Evolutionary conservation across 2,329 filamentous ascomycete species (phyloP).

Genomic region (Ophiosphaerella herpotricha): DNA sequence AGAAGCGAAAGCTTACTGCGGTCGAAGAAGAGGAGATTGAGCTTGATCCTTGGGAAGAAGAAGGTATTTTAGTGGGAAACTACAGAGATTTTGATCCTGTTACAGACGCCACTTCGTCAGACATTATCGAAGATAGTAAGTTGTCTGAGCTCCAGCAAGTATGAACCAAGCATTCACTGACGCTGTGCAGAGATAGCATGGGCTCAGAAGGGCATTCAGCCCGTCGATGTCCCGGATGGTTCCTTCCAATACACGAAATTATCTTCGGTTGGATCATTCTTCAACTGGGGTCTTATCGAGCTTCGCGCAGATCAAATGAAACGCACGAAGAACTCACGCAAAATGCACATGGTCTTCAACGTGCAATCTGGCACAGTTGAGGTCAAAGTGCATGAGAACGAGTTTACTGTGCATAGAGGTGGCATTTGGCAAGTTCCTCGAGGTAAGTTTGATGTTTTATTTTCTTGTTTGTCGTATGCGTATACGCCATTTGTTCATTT

Average conservation of each 20-base stretch:
- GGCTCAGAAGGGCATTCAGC: conserved; percentile 60
- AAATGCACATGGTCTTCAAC: conserved; percentile 98
- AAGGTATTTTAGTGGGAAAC: conserved; percentile 68
- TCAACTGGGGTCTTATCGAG: conserved; percentile 89
- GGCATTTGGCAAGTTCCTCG: conserved; percentile 94
- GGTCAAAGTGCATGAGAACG: conserved; percentile 74
- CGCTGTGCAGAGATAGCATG: conserved; percentile 61
- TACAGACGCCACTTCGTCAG: conserved; percentile 60
- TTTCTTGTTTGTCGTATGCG: conserved; percentile 6
- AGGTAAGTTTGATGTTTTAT: conserved; percentile 64
- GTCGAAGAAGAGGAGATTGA: conserved; percentile 60
- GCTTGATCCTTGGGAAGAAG: conserved; percentile 72
- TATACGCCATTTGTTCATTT: not conserved
- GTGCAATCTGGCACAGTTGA: conserved; percentile 81
- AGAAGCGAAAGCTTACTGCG: conserved; percentile 37
- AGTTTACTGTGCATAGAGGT: conserved; percentile 82
- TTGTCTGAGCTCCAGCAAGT: not conserved
- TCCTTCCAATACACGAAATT: conserved; percentile 90
- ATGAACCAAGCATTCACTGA: conserved; percentile 17
- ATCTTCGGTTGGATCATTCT: conserved; percentile 63
- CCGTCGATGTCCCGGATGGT: conserved; percentile 63
- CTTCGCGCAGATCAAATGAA: conserved; percentile 83
- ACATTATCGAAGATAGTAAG: conserved; percentile 52
- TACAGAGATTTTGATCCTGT: conserved; percentile 67
- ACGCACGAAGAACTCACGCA: conserved; percentile 85